Evolutionary conservation across 805 yeast species (phyloP), one percentile per base, ranked within the genome.

Genomic region (Candida silvicultrix): DNA sequence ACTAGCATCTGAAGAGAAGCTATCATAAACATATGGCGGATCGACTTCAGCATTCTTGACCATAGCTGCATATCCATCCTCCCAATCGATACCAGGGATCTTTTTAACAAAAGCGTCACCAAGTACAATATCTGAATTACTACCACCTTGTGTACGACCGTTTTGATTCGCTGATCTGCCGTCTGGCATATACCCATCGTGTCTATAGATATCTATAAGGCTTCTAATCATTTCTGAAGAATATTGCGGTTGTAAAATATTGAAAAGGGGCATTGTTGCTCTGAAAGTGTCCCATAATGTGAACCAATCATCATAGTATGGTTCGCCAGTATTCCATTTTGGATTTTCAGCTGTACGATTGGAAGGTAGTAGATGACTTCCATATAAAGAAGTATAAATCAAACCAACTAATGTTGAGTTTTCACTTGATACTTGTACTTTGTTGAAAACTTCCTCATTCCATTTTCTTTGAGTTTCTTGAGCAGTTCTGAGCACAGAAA

Each of bases 241-340:
- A 28, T 60, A 49, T 8, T 45, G 44, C n/a, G 64, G 63, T 41
- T 57, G 54, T 19, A 65, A 44, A n/a, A 64, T 56, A 41, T 63
- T 58, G 41, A 60, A 48, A 19, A 64, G 48, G 42, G 73, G 67
- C 49, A 65, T 58, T 35, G 65, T 49, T 28, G 63, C 53, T 46
- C 74, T 39, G 61, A 69, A 63, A 18, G 69, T 57, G 55, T 70
- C 66, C 73, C 71, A 60, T 41, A 68, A 55, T 44, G 74, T 58
- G 49, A 61, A 59, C 66, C 68, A 59, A 42, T 68, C 66, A 55
- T 66, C 69, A 45, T 64, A 64, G 44, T 65, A 66, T 3, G 65
- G 62, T 36, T 55, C 58, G 7, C 42, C 25, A 1, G 53, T 42
- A 5, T 46, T 20, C 67, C 67, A 64, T 22, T 54, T 37, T 11